Evolutionary conservation across 371 early-diverging fungal genomes (phyloP).

Genomic region (Mucor racemosus): DNA sequence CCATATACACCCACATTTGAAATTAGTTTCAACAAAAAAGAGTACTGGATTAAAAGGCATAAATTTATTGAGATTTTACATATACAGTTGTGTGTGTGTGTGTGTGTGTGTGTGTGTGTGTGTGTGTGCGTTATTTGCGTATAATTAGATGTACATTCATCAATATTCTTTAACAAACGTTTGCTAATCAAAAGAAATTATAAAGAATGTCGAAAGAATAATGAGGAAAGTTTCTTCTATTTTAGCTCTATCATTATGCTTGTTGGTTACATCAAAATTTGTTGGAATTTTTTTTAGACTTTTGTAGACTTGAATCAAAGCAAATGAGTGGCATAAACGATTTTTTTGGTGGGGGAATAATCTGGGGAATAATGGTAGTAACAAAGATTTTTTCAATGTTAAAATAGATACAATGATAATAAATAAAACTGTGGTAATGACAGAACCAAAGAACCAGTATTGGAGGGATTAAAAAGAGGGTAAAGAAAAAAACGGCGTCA

Average conservation of each 20-base stretch:
- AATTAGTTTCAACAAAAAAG: not conserved
- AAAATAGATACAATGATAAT: not conserved
- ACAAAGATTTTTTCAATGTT: not conserved
- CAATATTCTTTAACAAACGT: not conserved
- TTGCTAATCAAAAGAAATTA: not conserved
- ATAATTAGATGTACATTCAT: not conserved
- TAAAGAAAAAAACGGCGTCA: not conserved
- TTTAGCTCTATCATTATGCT: not conserved
- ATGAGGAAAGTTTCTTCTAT: not conserved
- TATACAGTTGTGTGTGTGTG: not conserved
- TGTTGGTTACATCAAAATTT: not conserved
- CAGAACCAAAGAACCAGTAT: slow-evolving; percentile 14
- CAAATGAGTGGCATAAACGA: slow-evolving; percentile 1
- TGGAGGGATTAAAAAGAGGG: slow-evolving; percentile 5
- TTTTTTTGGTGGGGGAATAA: not conserved
- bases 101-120: not conserved
- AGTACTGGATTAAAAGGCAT: not conserved
- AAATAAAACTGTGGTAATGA: slow-evolving; percentile 3
- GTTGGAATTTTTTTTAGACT: not conserved
- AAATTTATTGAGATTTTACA: not conserved
- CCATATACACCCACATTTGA: not conserved
- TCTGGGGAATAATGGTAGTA: not conserved
- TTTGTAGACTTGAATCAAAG: not conserved
- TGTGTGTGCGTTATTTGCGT: not conserved
- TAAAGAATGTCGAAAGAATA: not conserved